These are phyloP conservation scores for Triticum turgidum DNA, from an alignment of 176 grass and related monocot species.

Conservation along the genomic window DNA sequence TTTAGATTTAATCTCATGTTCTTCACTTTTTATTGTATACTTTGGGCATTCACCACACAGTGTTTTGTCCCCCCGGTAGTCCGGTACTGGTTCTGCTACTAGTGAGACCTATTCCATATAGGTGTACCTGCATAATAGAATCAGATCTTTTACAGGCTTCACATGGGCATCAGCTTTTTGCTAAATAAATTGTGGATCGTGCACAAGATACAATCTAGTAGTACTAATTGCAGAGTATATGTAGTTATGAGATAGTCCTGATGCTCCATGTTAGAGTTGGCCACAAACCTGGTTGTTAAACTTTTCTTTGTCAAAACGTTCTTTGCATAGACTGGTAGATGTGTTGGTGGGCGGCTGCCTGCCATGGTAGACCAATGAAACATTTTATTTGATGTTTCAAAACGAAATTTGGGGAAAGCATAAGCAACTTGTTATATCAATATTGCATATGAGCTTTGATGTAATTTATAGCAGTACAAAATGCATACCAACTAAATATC, in stretches of 20 bases:
- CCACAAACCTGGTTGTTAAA: background rate
- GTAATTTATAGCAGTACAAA: background rate
- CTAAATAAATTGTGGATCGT: background rate
- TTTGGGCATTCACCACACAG: background rate
- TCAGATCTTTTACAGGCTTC: background rate
- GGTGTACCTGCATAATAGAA: background rate
- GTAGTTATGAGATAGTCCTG: background rate
- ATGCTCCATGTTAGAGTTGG: background rate
- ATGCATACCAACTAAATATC: constrained; percentile 11
- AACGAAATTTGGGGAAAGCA: background rate
- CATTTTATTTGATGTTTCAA: background rate
- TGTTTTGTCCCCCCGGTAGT: background rate
- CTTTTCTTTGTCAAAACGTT: background rate
- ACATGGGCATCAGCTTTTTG: background rate
- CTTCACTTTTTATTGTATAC: background rate
- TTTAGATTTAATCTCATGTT: background rate
- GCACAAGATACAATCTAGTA: background rate
- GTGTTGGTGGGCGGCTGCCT: background rate
- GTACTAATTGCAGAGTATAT: background rate
- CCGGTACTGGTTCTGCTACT: background rate
- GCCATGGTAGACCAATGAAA: background rate
- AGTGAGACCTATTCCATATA: background rate
- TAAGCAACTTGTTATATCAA: background rate
- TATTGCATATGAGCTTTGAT: background rate
- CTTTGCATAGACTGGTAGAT: background rate